Base-by-base conservation (phyloP, 2,329 filamentous ascomycete genomes). In the Fusarium mangiferae region DNA sequence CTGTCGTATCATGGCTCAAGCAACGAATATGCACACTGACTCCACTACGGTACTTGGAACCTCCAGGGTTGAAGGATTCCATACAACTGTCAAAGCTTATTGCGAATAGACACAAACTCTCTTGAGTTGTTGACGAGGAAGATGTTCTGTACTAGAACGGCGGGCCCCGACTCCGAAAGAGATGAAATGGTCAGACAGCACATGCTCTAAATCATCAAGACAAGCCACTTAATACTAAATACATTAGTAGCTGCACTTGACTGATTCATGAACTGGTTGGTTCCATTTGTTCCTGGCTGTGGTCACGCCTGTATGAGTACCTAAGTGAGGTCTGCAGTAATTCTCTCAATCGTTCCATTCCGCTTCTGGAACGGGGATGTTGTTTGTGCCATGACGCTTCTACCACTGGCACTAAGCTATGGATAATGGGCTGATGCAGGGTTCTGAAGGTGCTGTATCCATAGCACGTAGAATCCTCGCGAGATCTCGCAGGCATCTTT, bases 381-480 rank as follows among this genome's bases (percentile, higher is more conserved):
- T 66, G 30, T 46, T 68, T 45, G 52, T 73, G 62, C 42, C 62
- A 76, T 64, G 67, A 61, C 56, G 63, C 59, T 65, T 73, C 62
- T 62, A 61, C 57, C 35, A 62, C 58, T 51, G 41, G 51, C 55
- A 51, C 56, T 42, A 62, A 65, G 60, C 51, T 66, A 68, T 76
- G 57, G 65, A 62, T 48, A 72, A 74, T 77, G 75, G 75, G 72
- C 70, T 75, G 75, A 77, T 78, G 72, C 62, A 77, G 65, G 60
- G 66, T 62, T 49, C 51, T 41, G 24, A 74, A 62, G 62, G 63
- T 39, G 57, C 26, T 52, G 33, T 59, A 51, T 51, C 59, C 56
- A 57, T 62, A 71, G 73, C 73, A 66, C 66, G 66, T 63, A 60
- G 26, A 30, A 56, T 30, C 17, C 33, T 68, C 33, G 28, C 36